Evolutionary conservation across 2,329 filamentous ascomycete species (phyloP).

Genomic region (Myriosclerotinia duriaeana): DNA sequence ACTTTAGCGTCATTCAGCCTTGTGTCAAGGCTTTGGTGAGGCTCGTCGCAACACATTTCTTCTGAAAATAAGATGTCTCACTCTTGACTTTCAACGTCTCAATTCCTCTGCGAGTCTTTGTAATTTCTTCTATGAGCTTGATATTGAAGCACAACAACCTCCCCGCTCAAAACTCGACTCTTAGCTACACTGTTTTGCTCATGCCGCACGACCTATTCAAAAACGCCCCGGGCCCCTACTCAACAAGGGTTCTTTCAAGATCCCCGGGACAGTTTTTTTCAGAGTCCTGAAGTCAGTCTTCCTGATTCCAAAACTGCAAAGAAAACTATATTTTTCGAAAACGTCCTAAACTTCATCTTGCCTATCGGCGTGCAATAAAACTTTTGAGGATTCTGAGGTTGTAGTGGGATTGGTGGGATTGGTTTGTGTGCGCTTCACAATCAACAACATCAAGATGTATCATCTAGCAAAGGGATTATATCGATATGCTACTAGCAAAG

Average conservation of each 20-base stretch:
- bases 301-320: not conserved
- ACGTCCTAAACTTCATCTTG: not conserved
- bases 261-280: not conserved
- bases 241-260: not conserved
- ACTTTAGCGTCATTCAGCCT: constrained; percentile 15
- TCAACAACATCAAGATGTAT: constrained; percentile 63
- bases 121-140: not conserved
- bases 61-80: not conserved
- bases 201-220: not conserved
- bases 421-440: not conserved
- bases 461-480: constrained; percentile 95
- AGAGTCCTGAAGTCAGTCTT: not conserved
- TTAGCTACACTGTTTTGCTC: not conserved
- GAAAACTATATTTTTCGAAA: not conserved
- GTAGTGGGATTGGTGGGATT: not conserved
- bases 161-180: not conserved
- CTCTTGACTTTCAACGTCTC: not conserved
- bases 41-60: not conserved
- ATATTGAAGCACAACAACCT: not conserved
- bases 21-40: constrained; percentile 15
- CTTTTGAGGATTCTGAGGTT: not conserved
- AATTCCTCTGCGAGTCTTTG: not conserved
- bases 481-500: constrained; percentile 93
- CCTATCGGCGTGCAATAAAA: not conserved
- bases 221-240: not conserved